Conservation (phyloP, 108 stramenopile genomes). For the Cyclotella sp. region DNA sequence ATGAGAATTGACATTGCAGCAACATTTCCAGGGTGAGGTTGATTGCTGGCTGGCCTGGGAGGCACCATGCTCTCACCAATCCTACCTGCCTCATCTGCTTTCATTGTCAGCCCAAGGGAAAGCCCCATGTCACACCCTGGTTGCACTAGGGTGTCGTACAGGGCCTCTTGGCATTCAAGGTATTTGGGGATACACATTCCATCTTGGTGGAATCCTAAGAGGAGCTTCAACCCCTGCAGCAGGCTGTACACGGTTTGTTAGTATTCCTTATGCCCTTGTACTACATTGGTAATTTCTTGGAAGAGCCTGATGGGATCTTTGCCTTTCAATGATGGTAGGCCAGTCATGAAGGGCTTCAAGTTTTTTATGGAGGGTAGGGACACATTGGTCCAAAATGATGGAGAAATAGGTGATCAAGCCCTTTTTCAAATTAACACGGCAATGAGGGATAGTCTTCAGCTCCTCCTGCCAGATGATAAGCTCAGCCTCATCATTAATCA, state of each 20-base stretch:
- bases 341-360: background rate
- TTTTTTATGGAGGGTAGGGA: background rate
- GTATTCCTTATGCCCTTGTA: background rate
- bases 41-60: background rate
- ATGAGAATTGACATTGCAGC: no score
- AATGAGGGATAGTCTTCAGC: background rate
- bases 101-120: no score
- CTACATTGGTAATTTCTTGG: background rate
- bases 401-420: background rate
- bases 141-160: no score
- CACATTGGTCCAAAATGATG: background rate
- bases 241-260: background rate
- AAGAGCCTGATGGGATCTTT: background rate
- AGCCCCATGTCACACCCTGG: no score
- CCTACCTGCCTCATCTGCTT: no score
- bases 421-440: background rate
- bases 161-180: no score
- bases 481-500: background rate
- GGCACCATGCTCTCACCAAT: background rate
- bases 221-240: no score
- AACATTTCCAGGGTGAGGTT: no score
- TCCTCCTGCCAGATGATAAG: background rate
- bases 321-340: background rate
- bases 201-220: background rate
- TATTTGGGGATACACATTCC: background rate